Evolutionary conservation across 306 rosid species (phyloP).

Genomic region (Spatholobus suberectus): DNA sequence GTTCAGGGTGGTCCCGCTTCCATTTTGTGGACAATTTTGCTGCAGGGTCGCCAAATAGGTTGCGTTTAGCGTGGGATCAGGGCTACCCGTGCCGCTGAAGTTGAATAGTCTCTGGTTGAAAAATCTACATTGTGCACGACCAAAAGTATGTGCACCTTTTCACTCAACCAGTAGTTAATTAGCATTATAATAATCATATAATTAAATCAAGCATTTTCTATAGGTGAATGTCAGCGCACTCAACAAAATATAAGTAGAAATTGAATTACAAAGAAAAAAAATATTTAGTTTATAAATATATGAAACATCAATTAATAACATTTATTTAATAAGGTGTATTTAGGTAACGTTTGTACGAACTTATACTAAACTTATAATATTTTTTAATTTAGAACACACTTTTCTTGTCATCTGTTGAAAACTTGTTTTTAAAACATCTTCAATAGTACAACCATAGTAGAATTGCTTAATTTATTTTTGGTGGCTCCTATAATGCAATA

Average conservation of each 20-base stretch:
- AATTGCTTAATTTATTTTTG: no score
- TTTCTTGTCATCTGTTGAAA: no score
- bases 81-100: conserved; percentile 54
- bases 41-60: conserved; percentile 56
- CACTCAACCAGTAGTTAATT: neutral
- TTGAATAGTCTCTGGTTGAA: conserved; percentile 64
- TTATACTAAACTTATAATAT: no score
- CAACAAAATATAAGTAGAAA: neutral
- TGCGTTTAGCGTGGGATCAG: conserved; percentile 67
- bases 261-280: neutral
- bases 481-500: no score
- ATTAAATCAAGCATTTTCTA: neutral
- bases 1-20: conserved; percentile 45
- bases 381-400: no score
- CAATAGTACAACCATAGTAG: no score
- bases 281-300: neutral
- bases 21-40: conserved; percentile 70
- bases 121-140: conserved; percentile 67
- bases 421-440: no score
- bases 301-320: neutral
- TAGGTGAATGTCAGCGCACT: neutral
- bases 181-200: neutral
- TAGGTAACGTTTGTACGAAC: no score
- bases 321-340: no score
- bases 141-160: conserved; percentile 82